Evolutionary conservation across 2,329 filamentous ascomycete species (phyloP).

Genomic region (Trichoderma sp.): DNA sequence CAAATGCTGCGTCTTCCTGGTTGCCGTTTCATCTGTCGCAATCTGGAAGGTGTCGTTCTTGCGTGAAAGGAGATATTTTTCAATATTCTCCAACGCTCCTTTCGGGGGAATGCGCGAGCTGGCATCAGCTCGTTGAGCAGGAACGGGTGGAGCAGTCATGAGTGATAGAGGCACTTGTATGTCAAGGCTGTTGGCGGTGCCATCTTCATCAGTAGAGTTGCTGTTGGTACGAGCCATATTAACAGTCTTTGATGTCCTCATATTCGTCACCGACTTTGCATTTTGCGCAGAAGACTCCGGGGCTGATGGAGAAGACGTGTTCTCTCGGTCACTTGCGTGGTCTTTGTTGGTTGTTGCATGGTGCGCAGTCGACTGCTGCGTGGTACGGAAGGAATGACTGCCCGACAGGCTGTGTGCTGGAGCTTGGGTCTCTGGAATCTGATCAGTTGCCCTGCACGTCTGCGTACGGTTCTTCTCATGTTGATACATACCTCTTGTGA

Average conservation of each 20-base stretch:
- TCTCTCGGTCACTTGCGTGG: background rate
- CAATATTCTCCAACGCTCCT: conserved; percentile 35
- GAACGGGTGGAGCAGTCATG: background rate
- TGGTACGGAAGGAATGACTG: too few relatives aligned
- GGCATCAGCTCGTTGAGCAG: background rate
- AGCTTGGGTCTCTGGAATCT: background rate
- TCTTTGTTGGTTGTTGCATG: background rate
- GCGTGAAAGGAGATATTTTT: conserved; percentile 38
- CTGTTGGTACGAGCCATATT: conserved; percentile 42
- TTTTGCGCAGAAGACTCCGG: background rate
- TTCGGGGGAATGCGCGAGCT: conserved; percentile 17
- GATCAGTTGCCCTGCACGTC: background rate
- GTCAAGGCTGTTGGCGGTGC: conserved; percentile 31
- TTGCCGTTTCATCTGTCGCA: conserved; percentile 42
- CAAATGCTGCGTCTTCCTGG: background rate
- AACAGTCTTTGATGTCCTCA: conserved; percentile 39
- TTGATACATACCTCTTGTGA: background rate
- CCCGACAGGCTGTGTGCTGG: background rate
- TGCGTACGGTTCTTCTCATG: background rate
- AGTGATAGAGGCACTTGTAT: conserved; percentile 35
- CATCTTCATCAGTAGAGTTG: conserved; percentile 38
- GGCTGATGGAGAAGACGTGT: background rate
- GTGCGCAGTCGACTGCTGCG: background rate
- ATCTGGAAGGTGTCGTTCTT: conserved; percentile 38
- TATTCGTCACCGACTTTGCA: conserved; percentile 18